Evolutionary conservation across 2,329 filamentous ascomycete genomes (phyloP), one percentile per base, ranked within the genome.

Genomic region (Scedosporium minutisporum): DNA sequence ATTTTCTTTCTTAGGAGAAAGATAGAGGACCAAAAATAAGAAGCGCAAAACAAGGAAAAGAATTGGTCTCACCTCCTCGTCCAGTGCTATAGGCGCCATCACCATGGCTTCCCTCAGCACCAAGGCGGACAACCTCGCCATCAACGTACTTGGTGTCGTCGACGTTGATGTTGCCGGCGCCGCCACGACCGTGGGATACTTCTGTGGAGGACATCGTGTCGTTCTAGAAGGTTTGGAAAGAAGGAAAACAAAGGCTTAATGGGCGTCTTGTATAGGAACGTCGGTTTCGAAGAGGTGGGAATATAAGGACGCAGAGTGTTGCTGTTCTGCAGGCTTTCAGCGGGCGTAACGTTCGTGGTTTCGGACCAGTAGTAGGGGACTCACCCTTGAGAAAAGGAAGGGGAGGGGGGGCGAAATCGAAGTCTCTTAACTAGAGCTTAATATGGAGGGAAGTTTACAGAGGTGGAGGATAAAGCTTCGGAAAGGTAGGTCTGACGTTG

Each of bases 91-190:
- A 85, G 53, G 82, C 80, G 67, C 83, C 83, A 66, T 85, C 82
- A 25, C 78, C 78, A 67, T 86, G 82, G 71, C 79, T 82, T 66
- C 82, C 82, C 69, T 77, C 76, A 3, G 74, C 70, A 59, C 82
- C 83, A 53, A 77, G 69, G 58, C 84, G 82, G 63, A 83, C 82
- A 61, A 88, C 82, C 66, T 84, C 82, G 67, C 84, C 85, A 66
- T 88, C 85, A 65, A 80, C 78, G 69, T 88, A 88, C 67, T 78
- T 69, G 44, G 83, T 86, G 65, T 79, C 71, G 70, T 87, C 84
- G 41, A 74, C 71, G 65, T 77, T 79, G 72, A 87, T 85, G 73
- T 87, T 87, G 68, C 85, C 84, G 21, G 81, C 82, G 67, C 83
- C 83, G 64, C 83, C 83, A 65, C 83, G 81, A 67, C 83, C 83